A percentile compares a stretch with the other conserved stretches of the same genome.
phyloP scores from a whole-genome alignment of 768 basidiomycete species.

The Tricholoma sp. region DNA sequence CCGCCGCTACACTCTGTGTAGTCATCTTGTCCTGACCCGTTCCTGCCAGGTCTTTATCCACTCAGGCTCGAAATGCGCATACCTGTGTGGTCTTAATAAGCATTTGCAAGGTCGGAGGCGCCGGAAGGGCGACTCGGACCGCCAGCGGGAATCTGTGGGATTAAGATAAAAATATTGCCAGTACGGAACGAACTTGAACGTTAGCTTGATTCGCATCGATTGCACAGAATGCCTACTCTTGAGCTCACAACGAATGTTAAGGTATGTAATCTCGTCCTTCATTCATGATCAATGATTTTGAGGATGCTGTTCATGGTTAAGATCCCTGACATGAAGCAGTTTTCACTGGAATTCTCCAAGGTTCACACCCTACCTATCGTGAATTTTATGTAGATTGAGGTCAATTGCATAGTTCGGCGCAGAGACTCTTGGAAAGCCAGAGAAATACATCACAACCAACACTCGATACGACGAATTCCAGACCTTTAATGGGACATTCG shows the following conservation, averaged over 20 bases:
- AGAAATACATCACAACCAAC: constrained; percentile 47
- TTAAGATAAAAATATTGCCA: no score
- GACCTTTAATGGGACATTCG: constrained; percentile 57
- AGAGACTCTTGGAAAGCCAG: constrained; percentile 48
- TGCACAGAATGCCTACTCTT: constrained; percentile 34
- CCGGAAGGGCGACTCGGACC: no score
- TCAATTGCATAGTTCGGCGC: constrained; percentile 41
- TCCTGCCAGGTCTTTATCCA: no score
- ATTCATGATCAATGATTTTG: not conserved
- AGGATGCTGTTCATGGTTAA: not conserved
- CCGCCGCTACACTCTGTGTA: no score
- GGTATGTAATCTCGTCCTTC: constrained; percentile 16
- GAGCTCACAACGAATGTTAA: constrained; percentile 40
- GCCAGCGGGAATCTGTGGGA: no score
- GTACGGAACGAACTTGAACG: no score
- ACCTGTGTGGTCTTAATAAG: no score
- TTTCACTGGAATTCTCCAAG: constrained; percentile 53
- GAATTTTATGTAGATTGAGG: not conserved
- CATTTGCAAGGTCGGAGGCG: no score
- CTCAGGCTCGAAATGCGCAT: no score
- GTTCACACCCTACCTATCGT: constrained; percentile 20
- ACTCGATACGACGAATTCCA: constrained; percentile 56
- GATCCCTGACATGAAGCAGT: constrained; percentile 35
- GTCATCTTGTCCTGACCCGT: no score
- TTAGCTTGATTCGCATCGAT: no score